Conservation (phyloP, 345 rosid genomes). For the Pistacia atlantica region DNA sequence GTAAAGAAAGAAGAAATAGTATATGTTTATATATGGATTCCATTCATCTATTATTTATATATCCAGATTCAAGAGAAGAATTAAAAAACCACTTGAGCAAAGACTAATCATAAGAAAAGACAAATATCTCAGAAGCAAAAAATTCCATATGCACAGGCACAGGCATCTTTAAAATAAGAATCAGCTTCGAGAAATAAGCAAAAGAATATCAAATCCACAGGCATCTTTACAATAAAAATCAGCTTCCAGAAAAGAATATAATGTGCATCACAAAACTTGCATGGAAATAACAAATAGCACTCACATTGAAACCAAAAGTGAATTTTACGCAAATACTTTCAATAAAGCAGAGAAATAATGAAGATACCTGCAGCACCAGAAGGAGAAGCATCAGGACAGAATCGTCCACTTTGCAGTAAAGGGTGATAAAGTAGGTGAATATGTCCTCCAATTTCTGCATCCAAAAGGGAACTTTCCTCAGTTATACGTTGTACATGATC, state of each 20-base stretch:
- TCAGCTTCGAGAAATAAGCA: background rate
- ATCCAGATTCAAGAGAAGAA: background rate
- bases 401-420: conserved; percentile 81
- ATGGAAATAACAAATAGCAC: background rate
- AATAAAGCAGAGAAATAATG: conserved; percentile 16
- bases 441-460: conserved; percentile 87
- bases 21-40: background rate
- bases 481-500: conserved; percentile 58
- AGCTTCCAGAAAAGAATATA: background rate
- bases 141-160: background rate
- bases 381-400: conserved; percentile 98
- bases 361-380: conserved; percentile 87
- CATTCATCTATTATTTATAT: background rate
- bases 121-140: background rate
- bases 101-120: background rate
- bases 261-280: background rate
- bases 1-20: background rate
- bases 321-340: conserved; percentile 2
- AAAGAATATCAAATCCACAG: background rate
- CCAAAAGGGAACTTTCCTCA: conserved; percentile 81
- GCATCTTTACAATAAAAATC: background rate
- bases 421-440: conserved; percentile 95
- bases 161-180: background rate
- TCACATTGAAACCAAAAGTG: background rate
- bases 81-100: background rate